Conservation (phyloP, 768 basidiomycete genomes). For the Hemileccinum rubropunctum region DNA sequence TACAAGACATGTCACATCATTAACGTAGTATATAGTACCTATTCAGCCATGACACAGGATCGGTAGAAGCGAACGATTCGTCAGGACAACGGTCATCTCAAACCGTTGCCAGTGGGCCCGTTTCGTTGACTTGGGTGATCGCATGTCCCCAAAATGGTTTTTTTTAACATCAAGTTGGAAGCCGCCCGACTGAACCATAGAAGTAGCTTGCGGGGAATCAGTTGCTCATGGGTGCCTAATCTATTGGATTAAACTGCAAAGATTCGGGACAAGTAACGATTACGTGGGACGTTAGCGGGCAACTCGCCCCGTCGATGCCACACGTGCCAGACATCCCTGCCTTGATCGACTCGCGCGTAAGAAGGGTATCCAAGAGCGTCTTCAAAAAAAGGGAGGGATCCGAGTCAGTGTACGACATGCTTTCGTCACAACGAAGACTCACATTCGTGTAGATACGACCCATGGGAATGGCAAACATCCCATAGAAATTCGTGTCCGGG, state of each 20-base stretch:
- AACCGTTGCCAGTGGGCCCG: background rate
- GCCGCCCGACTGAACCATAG: background rate
- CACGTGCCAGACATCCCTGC: slow-evolving; percentile 7
- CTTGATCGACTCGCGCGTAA: slow-evolving; percentile 8
- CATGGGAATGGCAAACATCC: slow-evolving; percentile 39
- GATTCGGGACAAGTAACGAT: background rate
- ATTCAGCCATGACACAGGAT: no score
- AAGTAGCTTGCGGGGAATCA: background rate
- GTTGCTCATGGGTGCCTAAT: background rate
- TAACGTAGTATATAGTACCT: no score
- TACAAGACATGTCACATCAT: no score
- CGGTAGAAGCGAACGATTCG: no score
- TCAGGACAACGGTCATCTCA: no score
- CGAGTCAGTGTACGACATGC: background rate
- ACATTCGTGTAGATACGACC: slow-evolving; percentile 49
- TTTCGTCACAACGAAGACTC: slow-evolving; percentile 9
- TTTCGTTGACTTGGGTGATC: background rate
- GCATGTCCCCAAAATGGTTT: background rate
- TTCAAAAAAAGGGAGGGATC: background rate
- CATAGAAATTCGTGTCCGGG: slow-evolving; percentile 32
- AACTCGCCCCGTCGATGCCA: slow-evolving; percentile 25
- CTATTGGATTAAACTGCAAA: slow-evolving; percentile 1
- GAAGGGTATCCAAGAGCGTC: slow-evolving; percentile 10
- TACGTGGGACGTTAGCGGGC: background rate
- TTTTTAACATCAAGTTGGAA: slow-evolving; percentile 3